These are phyloP conservation scores for Candida smagusa DNA, from an alignment of 1,139 yeast genomes.

Conservation along the genomic window DNA sequence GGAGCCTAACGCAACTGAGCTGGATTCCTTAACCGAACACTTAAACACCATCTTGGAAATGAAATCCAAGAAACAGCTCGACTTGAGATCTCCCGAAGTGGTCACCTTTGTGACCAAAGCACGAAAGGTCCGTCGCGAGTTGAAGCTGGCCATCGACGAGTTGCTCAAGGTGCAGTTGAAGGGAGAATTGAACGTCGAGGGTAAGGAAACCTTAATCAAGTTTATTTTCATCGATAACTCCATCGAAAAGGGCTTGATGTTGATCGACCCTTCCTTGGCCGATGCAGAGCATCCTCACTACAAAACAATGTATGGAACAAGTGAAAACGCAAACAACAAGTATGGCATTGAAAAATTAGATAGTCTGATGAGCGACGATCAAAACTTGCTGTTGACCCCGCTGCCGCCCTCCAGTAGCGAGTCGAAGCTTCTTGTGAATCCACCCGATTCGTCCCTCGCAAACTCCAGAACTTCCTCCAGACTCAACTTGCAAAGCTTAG, in stretches of 20 bases:
- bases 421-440: conserved; percentile 7
- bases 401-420: neutral
- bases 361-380: conserved; percentile 4
- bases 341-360: conserved; percentile 14
- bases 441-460: conserved; percentile 23
- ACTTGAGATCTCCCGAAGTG: conserved; percentile 25
- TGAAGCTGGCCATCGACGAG: conserved; percentile 55
- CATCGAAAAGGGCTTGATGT: conserved; percentile 59
- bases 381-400: neutral
- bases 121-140: conserved; percentile 38
- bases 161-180: conserved; percentile 53
- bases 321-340: conserved; percentile 5
- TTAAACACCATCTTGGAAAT: conserved; percentile 34
- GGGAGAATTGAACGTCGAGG: conserved; percentile 56
- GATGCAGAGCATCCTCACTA: conserved; percentile 12
- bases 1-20: neutral
- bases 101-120: conserved; percentile 44
- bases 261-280: conserved; percentile 43
- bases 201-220: conserved; percentile 69
- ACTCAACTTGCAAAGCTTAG: conserved; percentile 32
- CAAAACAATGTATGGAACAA: conserved; percentile 7
- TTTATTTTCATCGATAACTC: conserved; percentile 69
- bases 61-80: conserved; percentile 23
- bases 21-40: conserved; percentile 33
- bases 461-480: conserved; percentile 36